Evolutionary conservation across 2,329 filamentous ascomycete genomes (phyloP).

Genomic region (Cytospora paraplurivora): DNA sequence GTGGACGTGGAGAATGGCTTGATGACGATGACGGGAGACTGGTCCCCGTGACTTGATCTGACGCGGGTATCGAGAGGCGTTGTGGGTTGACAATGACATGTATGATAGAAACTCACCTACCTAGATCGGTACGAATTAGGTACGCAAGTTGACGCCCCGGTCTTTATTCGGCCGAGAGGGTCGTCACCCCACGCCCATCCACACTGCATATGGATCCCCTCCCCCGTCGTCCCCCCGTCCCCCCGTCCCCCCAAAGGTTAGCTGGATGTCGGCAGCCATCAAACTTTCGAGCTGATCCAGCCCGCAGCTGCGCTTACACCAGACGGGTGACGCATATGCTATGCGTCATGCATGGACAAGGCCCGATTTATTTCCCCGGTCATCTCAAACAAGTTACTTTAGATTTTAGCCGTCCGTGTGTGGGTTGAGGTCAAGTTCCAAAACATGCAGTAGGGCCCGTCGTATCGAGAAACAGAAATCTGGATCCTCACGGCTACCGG

Average conservation of each 20-base stretch:
- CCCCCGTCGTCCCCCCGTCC: no score
- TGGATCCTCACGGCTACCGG: background rate
- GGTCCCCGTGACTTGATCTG: no score
- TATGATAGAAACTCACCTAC: no score
- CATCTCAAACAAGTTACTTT: background rate
- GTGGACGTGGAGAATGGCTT: no score
- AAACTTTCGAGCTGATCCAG: background rate
- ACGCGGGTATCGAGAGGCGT: no score
- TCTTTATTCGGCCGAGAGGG: background rate
- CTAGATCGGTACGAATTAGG: no score
- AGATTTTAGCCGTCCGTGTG: background rate
- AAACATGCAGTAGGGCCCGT: conserved; percentile 25
- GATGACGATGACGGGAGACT: no score
- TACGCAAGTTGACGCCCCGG: no score
- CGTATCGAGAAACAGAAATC: conserved; percentile 17
- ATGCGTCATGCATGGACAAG: conserved; percentile 23
- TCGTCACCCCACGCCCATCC: background rate
- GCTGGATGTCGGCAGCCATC: background rate
- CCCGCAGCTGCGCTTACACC: conserved; percentile 2
- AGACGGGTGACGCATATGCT: conserved; percentile 15
- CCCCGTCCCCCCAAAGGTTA: background rate
- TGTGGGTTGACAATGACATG: no score
- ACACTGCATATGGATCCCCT: background rate
- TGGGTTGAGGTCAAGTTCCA: background rate
- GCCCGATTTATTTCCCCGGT: conserved; percentile 2